Evolutionary conservation across 257 asterid genomes (phyloP).

Genomic region (Thymus quinquecostatus): DNA sequence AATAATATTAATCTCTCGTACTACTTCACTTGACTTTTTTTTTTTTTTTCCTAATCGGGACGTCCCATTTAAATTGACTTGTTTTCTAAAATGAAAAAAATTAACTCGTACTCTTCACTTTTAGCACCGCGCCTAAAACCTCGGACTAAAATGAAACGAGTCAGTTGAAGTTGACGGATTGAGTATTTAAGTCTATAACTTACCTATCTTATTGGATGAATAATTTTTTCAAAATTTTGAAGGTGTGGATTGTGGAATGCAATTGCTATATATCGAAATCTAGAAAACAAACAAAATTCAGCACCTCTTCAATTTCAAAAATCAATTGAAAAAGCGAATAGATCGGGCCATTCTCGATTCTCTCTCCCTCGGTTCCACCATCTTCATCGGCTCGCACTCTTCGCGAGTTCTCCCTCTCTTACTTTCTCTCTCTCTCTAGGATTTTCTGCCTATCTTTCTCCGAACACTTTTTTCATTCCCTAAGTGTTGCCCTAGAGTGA

Average conservation of each 20-base stretch:
- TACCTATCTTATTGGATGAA: no score
- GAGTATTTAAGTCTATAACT: no score
- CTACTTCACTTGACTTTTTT: no score
- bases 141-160: no score
- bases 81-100: no score
- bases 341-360: conserved; percentile 39
- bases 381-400: conserved; percentile 31
- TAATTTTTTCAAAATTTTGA: neutral
- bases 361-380: conserved; percentile 41
- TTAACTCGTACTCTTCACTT: no score
- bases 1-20: no score
- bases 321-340: conserved; percentile 15
- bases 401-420: conserved; percentile 31
- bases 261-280: neutral
- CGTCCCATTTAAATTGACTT: no score
- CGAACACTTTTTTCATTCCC: conserved; percentile 8
- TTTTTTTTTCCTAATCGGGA: no score
- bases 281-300: neutral
- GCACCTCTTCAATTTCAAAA: conserved; percentile 17
- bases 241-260: neutral
- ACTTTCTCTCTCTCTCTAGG: conserved; percentile 23
- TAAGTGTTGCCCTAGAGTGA: conserved; percentile 35
- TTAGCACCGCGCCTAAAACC: no score
- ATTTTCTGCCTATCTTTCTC: conserved; percentile 6
- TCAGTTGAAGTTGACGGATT: no score